Evolutionary conservation across 1,284 basidiomycete species (phyloP).

Genomic region (Mixia osmundae): DNA sequence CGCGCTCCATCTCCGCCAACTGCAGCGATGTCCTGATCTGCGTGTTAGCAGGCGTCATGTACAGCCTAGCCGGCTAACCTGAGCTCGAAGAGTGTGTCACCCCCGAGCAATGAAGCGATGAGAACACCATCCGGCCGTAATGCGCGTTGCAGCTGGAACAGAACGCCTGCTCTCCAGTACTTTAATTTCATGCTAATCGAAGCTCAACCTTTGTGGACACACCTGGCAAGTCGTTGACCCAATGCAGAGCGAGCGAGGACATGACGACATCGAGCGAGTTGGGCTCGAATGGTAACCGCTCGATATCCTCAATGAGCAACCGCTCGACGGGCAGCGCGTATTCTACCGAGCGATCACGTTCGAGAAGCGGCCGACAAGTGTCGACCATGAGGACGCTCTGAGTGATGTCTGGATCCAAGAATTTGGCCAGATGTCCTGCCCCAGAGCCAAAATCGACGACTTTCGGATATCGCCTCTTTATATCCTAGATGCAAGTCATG

Average conservation of each 20-base stretch:
- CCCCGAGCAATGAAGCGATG: conserved; percentile 79
- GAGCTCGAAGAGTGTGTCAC: conserved; percentile 89
- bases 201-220: conserved; percentile 10
- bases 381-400: conserved; percentile 69
- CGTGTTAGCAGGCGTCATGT: not conserved
- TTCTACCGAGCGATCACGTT: conserved; percentile 45
- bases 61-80: conserved; percentile 27
- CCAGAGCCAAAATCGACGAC: conserved; percentile 83
- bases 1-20: conserved; percentile 76
- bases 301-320: conserved; percentile 53
- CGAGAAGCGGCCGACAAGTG: conserved; percentile 45
- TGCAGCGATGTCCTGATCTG: conserved; percentile 48
- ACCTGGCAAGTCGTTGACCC: conserved; percentile 96
- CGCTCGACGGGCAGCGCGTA: conserved; percentile 56
- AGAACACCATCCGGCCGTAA: conserved; percentile 85
- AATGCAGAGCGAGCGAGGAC: conserved; percentile 75
- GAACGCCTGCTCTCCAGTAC: conserved; percentile 32
- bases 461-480: conserved; percentile 56
- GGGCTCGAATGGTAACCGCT: conserved; percentile 34
- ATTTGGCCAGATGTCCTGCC: conserved; percentile 71
- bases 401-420: conserved; percentile 47
- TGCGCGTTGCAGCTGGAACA: conserved; percentile 69
- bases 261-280: conserved; percentile 78
- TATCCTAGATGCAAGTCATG: conserved; percentile 36
- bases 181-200: not conserved